These are phyloP conservation scores for Salix dunnii DNA, from an alignment of 345 rosid genomes.

Conservation along the genomic window DNA sequence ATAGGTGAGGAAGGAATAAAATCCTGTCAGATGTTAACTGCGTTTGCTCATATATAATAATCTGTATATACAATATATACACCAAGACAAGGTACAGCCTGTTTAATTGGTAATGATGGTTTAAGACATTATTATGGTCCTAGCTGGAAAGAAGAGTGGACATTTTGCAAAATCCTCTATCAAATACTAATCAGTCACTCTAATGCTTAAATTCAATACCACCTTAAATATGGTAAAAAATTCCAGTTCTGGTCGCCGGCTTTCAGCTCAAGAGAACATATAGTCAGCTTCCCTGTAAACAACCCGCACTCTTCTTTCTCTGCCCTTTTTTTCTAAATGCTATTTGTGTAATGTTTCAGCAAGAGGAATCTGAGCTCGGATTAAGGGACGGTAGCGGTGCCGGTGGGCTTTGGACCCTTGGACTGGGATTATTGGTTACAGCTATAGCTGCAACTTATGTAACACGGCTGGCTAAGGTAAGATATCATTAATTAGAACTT, in stretches of 20 bases:
- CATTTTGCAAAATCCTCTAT: neutral
- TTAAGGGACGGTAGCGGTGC: constrained; percentile 70
- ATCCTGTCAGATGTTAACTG: neutral
- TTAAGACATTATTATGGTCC: neutral
- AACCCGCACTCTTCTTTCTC: neutral
- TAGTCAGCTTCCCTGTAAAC: neutral
- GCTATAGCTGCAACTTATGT: constrained; percentile 88
- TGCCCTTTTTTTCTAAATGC: neutral
- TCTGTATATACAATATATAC: neutral
- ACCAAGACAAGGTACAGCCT: neutral
- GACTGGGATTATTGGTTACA: constrained; percentile 74
- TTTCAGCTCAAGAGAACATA: neutral
- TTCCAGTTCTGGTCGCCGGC: neutral
- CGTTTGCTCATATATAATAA: neutral
- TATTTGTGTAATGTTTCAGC: constrained; percentile 47
- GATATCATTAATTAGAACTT: neutral
- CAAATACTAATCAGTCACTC: neutral
- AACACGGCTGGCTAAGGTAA: constrained; percentile 86
- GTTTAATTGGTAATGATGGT: neutral
- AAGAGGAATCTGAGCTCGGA: constrained; percentile 74
- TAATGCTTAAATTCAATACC: neutral
- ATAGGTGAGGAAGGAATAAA: neutral
- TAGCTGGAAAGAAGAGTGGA: neutral
- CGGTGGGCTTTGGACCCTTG: constrained; percentile 71
- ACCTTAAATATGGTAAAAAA: neutral